Conservation (phyloP, 805 yeast genomes). For the Schwanniomyces vanrijiae region DNA sequence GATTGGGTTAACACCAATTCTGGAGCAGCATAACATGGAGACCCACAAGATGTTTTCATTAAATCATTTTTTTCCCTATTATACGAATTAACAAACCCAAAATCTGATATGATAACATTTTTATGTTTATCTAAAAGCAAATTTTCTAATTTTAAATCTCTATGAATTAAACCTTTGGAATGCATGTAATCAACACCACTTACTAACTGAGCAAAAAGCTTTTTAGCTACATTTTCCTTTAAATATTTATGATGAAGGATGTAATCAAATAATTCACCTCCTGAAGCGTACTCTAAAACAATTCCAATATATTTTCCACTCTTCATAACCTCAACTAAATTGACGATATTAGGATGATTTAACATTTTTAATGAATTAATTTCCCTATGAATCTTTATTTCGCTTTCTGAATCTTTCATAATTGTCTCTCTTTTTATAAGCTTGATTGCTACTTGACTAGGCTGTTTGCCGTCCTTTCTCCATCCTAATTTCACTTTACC, state of each 20-base stretch:
- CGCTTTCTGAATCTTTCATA: slow-evolving; percentile 82
- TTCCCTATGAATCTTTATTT: slow-evolving; percentile 87
- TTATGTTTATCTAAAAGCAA: slow-evolving; percentile 79
- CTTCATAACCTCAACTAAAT: slow-evolving; percentile 88
- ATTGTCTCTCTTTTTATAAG: slow-evolving; percentile 85
- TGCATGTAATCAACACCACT: slow-evolving; percentile 92
- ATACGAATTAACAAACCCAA: slow-evolving; percentile 93
- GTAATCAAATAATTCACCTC: slow-evolving; percentile 94
- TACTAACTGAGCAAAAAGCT: slow-evolving; percentile 87
- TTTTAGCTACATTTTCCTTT: slow-evolving; percentile 83
- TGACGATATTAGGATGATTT: slow-evolving; percentile 91
- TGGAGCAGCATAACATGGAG: slow-evolving; percentile 99
- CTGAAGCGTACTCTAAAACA: slow-evolving; percentile 94
- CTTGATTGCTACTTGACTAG: slow-evolving; percentile 90
- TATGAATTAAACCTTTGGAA: slow-evolving; percentile 74
- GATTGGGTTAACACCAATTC: slow-evolving; percentile 85
- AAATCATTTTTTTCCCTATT: slow-evolving; percentile 57
- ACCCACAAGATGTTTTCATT: slow-evolving; percentile 95
- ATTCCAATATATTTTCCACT: slow-evolving; percentile 95
- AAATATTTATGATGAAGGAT: slow-evolving; percentile 82
- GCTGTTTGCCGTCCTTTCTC: slow-evolving; percentile 79
- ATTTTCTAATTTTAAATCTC: slow-evolving; percentile 77
- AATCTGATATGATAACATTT: slow-evolving; percentile 84
- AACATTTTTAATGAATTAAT: slow-evolving; percentile 84
- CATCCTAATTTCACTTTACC: slow-evolving; percentile 97